These are phyloP conservation scores for Verticillium nonalfalfae DNA, from an alignment of 2,329 filamentous ascomycete genomes.

Conservation along the genomic window DNA sequence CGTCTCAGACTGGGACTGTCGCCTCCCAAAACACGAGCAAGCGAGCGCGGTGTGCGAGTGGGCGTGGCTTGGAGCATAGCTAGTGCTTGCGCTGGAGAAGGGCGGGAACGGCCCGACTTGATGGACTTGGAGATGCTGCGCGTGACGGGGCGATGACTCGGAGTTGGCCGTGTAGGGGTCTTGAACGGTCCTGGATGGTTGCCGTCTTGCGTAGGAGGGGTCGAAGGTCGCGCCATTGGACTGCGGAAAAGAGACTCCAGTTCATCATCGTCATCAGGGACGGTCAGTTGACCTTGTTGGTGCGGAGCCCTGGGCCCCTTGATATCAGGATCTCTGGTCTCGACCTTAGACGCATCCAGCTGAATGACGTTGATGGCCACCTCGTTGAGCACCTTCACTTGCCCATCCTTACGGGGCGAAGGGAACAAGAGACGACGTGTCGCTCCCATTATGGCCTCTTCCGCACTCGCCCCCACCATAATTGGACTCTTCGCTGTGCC, in stretches of 20 bases:
- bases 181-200: conserved; percentile 45
- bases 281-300: conserved; percentile 23
- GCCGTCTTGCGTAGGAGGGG: conserved; percentile 43
- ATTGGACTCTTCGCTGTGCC: conserved; percentile 54
- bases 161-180: conserved; percentile 57
- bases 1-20: conserved; percentile 30
- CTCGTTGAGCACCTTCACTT: conserved; percentile 56
- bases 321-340: conserved; percentile 35
- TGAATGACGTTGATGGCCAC: conserved; percentile 46
- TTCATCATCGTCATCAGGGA: conserved; percentile 34
- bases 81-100: conserved; percentile 35
- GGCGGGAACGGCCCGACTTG: conserved; percentile 35
- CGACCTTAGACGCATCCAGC: conserved; percentile 28
- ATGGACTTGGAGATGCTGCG: conserved; percentile 54
- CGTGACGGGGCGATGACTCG: conserved; percentile 54
- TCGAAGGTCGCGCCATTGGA: conserved; percentile 39
- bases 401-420: conserved; percentile 62
- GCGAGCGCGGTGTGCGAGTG: conserved; percentile 32
- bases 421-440: conserved; percentile 72
- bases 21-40: conserved; percentile 13
- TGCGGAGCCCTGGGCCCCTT: conserved; percentile 26
- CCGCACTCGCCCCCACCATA: conserved; percentile 40
- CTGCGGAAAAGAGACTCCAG: conserved; percentile 63
- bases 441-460: conserved; percentile 37
- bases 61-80: conserved; percentile 41